Percentiles rank a stretch among this genome's conserved stretches.
These are phyloP conservation scores for Oemleria cerasiformis DNA, from an alignment of 306 rosid species.

Conservation along the genomic window DNA sequence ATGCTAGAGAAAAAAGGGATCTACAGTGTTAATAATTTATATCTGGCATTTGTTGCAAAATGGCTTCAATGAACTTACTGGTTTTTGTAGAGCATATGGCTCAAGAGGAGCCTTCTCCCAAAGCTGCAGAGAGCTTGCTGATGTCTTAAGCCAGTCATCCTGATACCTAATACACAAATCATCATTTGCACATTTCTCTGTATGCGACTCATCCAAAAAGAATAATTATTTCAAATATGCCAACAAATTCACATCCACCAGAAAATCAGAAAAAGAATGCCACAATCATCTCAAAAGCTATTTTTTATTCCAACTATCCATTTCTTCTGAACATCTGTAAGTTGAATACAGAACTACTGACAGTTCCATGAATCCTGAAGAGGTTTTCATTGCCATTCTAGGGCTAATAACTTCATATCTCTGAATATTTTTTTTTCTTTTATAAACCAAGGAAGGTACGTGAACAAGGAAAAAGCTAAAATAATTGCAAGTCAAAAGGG, in stretches of 20 bases:
- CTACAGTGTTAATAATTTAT: slow-evolving; percentile 12
- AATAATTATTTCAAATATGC: not conserved
- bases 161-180: slow-evolving; percentile 64
- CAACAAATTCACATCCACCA: not conserved
- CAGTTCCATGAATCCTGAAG: not conserved
- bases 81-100: slow-evolving; percentile 88
- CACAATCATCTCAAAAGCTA: not conserved
- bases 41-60: slow-evolving; percentile 13
- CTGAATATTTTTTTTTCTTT: too few species aligned
- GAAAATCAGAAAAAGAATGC: not conserved
- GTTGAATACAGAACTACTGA: not conserved
- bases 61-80: slow-evolving; percentile 53
- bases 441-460: too few species aligned
- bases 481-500: not conserved
- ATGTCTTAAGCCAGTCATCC: slow-evolving; percentile 99
- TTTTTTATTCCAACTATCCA: not conserved
- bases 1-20: not conserved
- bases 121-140: slow-evolving; percentile 68
- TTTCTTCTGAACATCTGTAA: not conserved
- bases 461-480: not conserved
- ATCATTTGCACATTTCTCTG: slow-evolving; percentile 11
- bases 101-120: slow-evolving; percentile 99
- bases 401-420: not conserved
- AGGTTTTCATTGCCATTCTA: not conserved
- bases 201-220: not conserved